Percentiles rank a stretch among this genome's conserved stretches.
Conservation (phyloP, 2,329 filamentous ascomycete genomes). For the Aspergillus ibericus region DNA sequence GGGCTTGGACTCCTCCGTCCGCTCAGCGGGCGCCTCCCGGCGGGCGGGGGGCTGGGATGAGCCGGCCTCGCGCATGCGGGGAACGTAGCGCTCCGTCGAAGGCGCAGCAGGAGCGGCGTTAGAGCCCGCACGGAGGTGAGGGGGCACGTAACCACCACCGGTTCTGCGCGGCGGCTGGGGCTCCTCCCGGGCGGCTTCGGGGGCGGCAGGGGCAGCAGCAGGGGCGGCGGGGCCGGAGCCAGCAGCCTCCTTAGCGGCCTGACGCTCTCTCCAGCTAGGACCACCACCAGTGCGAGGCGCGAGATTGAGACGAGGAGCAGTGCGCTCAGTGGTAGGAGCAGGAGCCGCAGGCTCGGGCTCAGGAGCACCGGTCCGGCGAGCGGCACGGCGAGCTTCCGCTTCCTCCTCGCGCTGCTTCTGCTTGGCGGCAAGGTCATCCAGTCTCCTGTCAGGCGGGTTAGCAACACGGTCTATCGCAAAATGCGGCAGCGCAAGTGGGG, state of each 20-base stretch:
- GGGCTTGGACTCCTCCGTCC: constrained; percentile 31
- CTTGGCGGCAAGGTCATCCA: constrained; percentile 61
- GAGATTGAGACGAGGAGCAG: constrained; percentile 58
- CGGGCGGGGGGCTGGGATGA: constrained; percentile 26
- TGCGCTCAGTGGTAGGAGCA: constrained; percentile 49
- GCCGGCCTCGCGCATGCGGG: constrained; percentile 33
- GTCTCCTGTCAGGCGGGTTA: constrained; percentile 52
- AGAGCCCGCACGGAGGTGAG: constrained; percentile 40
- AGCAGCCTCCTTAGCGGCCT: constrained; percentile 51
- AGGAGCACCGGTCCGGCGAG: constrained; percentile 58
- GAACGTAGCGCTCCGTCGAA: constrained; percentile 34
- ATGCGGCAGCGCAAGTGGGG: background rate
- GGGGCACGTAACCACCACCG: constrained; percentile 40
- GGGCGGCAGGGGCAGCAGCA: constrained; percentile 20
- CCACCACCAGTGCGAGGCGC: constrained; percentile 49
- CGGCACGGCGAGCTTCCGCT: constrained; percentile 72
- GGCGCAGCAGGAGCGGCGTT: constrained; percentile 29
- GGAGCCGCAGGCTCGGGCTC: constrained; percentile 35
- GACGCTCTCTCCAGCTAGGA: constrained; percentile 60
- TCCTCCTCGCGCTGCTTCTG: constrained; percentile 87
- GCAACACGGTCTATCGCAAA: constrained; percentile 12
- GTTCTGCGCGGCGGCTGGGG: constrained; percentile 31
- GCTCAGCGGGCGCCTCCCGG: constrained; percentile 22
- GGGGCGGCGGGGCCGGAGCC: constrained; percentile 24
- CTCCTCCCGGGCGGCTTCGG: constrained; percentile 25